A percentile compares a stretch with the other conserved stretches of the same genome.
Evolutionary conservation across 192 early-diverging fungal genomes (phyloP).

Genomic region (Geranomyces variabilis): DNA sequence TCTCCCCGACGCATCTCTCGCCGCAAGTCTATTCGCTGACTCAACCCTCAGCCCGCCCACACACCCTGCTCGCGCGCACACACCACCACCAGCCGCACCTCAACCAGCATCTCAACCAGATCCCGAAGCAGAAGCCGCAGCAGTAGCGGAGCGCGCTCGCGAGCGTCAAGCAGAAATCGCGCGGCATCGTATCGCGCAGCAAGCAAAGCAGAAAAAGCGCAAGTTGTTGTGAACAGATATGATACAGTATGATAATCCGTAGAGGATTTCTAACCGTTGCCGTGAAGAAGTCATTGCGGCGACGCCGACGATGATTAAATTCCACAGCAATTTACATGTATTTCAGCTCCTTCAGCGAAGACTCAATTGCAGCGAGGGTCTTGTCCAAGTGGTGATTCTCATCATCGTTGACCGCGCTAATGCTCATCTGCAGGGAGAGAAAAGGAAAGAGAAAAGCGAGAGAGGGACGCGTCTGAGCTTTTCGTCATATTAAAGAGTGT

Average conservation of each 20-base stretch:
- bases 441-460: not conserved
- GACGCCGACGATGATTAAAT: too few species aligned
- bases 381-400: slow-evolving; percentile 48
- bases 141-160: not conserved
- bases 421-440: slow-evolving; percentile 46
- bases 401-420: slow-evolving; percentile 44
- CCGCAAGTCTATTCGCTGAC: not conserved
- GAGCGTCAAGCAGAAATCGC: slow-evolving; percentile 8
- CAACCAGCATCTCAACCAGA: not conserved
- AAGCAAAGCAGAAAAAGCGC: slow-evolving; percentile 30
- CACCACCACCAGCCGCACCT: not conserved
- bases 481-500: not conserved
- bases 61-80: not conserved
- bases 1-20: not conserved
- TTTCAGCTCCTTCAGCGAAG: slow-evolving; percentile 35
- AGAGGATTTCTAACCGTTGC: too few species aligned
- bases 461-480: not conserved
- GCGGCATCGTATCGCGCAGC: not conserved
- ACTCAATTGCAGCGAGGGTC: slow-evolving; percentile 45
- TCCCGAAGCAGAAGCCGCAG: not conserved
- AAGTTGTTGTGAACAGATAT: slow-evolving; percentile 18
- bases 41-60: not conserved
- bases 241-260: too few species aligned
- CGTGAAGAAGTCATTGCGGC: too few species aligned
- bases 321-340: slow-evolving; percentile 11